Evolutionary conservation across 768 basidiomycete genomes (phyloP).

Genomic region (Suillus clintonianus): DNA sequence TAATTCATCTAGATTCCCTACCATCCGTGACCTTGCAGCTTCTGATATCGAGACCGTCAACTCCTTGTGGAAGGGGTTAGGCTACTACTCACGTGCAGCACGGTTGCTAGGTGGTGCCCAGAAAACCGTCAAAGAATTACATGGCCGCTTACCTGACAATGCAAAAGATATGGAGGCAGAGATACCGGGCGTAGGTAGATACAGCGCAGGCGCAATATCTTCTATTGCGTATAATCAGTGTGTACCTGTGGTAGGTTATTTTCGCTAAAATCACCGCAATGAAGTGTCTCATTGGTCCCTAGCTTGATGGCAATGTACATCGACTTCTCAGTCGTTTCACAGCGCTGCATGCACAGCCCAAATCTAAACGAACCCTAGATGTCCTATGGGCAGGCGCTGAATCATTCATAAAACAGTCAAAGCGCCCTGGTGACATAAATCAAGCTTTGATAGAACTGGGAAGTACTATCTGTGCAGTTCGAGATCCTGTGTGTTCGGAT

Average conservation of each 20-base stretch:
- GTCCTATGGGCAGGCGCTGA: slow-evolving; percentile 81
- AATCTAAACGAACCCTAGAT: slow-evolving; percentile 75
- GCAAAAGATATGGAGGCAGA: slow-evolving; percentile 78
- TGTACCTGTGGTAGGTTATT: slow-evolving; percentile 74
- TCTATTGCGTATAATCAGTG: slow-evolving; percentile 88
- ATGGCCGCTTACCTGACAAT: slow-evolving; percentile 76
- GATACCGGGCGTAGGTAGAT: slow-evolving; percentile 87
- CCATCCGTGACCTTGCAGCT: slow-evolving; percentile 69
- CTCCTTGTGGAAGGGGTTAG: slow-evolving; percentile 86
- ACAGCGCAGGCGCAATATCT: slow-evolving; percentile 82
- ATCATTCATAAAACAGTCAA: slow-evolving; percentile 57
- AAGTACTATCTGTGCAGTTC: slow-evolving; percentile 88
- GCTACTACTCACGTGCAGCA: slow-evolving; percentile 87
- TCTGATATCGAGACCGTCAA: slow-evolving; percentile 86
- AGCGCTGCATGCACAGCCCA: slow-evolving; percentile 80
- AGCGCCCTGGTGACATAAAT: slow-evolving; percentile 80
- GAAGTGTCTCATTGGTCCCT: slow-evolving; percentile 7
- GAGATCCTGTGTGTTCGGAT: slow-evolving; percentile 67
- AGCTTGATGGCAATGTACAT: slow-evolving; percentile 92
- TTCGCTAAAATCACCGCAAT: background rate
- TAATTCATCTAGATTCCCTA: slow-evolving; percentile 65
- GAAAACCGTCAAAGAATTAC: slow-evolving; percentile 65
- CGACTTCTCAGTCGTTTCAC: slow-evolving; percentile 82
- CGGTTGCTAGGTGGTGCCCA: slow-evolving; percentile 83
- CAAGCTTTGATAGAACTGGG: slow-evolving; percentile 95